A percentile compares a stretch with the other conserved stretches of the same genome.
phyloP scores from a whole-genome alignment of 345 rosid genomes.

The Eucalyptus cloeziana region DNA sequence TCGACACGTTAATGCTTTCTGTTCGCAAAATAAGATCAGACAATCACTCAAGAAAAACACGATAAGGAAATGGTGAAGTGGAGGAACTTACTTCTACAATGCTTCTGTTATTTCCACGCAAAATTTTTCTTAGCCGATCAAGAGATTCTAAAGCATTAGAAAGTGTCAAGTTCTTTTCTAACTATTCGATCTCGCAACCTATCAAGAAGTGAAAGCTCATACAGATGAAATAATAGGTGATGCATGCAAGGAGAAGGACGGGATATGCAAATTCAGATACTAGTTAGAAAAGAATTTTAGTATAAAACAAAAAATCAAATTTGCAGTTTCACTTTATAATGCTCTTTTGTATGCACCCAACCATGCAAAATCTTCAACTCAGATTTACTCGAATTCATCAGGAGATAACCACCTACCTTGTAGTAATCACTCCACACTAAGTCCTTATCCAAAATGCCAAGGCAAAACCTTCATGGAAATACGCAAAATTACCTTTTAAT shows the following conservation, averaged over 20 bases:
- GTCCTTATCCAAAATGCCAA: no score
- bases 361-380: no score
- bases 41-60: no score
- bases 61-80: background rate
- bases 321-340: background rate
- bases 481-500: no score
- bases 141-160: conserved; percentile 41
- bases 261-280: background rate
- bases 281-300: background rate
- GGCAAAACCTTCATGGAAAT: no score
- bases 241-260: background rate
- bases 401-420: no score
- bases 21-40: no score
- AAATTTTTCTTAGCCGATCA: conserved; percentile 9
- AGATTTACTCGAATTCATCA: no score
- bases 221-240: background rate
- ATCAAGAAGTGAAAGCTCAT: background rate
- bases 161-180: conserved; percentile 14
- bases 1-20: no score
- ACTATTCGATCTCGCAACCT: conserved; percentile 24
- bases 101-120: conserved; percentile 52
- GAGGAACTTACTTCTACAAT: conserved; percentile 54
- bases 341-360: background rate
- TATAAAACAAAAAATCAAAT: background rate
- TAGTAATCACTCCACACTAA: no score